Conservation (phyloP, 2,329 filamentous ascomycete species). For the Lecanicillium sp. region DNA sequence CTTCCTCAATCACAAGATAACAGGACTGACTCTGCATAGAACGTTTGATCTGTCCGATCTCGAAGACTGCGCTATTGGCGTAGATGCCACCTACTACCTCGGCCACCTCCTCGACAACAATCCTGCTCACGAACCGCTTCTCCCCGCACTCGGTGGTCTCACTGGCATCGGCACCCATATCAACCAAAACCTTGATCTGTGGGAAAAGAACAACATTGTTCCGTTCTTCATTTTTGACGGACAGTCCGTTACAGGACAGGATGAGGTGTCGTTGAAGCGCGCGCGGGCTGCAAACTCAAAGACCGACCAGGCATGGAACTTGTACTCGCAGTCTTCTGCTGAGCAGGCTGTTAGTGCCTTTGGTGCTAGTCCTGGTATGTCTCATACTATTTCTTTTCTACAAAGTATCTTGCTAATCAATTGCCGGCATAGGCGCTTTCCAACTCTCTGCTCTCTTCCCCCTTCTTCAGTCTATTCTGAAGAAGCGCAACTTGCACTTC, state of each 20-base stretch:
- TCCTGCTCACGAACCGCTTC: slow-evolving; percentile 73
- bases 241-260: slow-evolving; percentile 68
- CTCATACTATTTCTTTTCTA: slow-evolving; percentile 2
- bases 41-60: slow-evolving; percentile 61
- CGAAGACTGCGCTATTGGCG: slow-evolving; percentile 66
- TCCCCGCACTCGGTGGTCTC: slow-evolving; percentile 82
- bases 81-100: slow-evolving; percentile 88
- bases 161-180: slow-evolving; percentile 73
- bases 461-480: slow-evolving; percentile 67
- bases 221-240: slow-evolving; percentile 91
- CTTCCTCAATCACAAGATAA: background rate
- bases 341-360: slow-evolving; percentile 80
- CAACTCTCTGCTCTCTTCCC: slow-evolving; percentile 66
- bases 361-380: slow-evolving; percentile 63
- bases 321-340: slow-evolving; percentile 77
- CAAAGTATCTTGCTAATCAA: slow-evolving; percentile 2
- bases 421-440: slow-evolving; percentile 57
- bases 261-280: slow-evolving; percentile 59
- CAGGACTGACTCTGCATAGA: slow-evolving; percentile 25
- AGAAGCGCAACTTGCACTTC: slow-evolving; percentile 62
- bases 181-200: slow-evolving; percentile 65
- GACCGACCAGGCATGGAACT: slow-evolving; percentile 74
- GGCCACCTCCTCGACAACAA: slow-evolving; percentile 64
- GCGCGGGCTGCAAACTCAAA: slow-evolving; percentile 59
- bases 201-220: slow-evolving; percentile 62